Percentiles rank a stretch among this genome's conserved stretches.
These are phyloP conservation scores for Pezicula neosporulosa DNA, from an alignment of 2,329 filamentous ascomycete species.

Conservation along the genomic window DNA sequence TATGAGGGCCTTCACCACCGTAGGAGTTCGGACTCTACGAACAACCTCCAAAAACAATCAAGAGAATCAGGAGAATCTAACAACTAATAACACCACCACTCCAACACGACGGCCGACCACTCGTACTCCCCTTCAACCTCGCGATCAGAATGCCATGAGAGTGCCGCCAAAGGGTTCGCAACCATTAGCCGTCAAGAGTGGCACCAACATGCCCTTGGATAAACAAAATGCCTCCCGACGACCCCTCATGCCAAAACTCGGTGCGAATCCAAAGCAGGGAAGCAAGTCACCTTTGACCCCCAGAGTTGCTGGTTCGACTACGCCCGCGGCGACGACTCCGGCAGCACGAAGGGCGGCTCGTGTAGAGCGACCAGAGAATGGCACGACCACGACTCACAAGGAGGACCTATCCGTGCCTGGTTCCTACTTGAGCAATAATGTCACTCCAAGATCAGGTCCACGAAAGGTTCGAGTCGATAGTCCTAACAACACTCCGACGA, in stretches of 20 bases:
- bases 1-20: not conserved
- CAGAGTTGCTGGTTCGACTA: slow-evolving; percentile 42
- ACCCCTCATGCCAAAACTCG: slow-evolving; percentile 66
- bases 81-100: slow-evolving; percentile 8
- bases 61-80: not conserved
- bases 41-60: not conserved
- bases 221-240: slow-evolving; percentile 46
- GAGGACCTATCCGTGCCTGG: slow-evolving; percentile 53
- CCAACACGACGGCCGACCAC: slow-evolving; percentile 16
- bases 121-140: slow-evolving; percentile 19
- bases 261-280: slow-evolving; percentile 52
- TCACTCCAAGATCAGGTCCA: slow-evolving; percentile 75
- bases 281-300: slow-evolving; percentile 55
- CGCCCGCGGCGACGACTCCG: slow-evolving; percentile 22
- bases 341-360: slow-evolving; percentile 50
- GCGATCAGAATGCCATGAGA: slow-evolving; percentile 41
- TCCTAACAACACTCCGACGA: slow-evolving; percentile 63
- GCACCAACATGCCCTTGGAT: slow-evolving; percentile 41
- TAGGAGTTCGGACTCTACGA: not conserved
- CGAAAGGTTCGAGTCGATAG: slow-evolving; percentile 72
- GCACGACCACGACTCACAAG: slow-evolving; percentile 17
- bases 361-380: slow-evolving; percentile 9
- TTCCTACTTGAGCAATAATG: slow-evolving; percentile 59
- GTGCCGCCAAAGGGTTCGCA: slow-evolving; percentile 28
- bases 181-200: slow-evolving; percentile 19